These are phyloP conservation scores for Murraya paniculata DNA, from an alignment of 345 rosid genomes.

Conservation along the genomic window DNA sequence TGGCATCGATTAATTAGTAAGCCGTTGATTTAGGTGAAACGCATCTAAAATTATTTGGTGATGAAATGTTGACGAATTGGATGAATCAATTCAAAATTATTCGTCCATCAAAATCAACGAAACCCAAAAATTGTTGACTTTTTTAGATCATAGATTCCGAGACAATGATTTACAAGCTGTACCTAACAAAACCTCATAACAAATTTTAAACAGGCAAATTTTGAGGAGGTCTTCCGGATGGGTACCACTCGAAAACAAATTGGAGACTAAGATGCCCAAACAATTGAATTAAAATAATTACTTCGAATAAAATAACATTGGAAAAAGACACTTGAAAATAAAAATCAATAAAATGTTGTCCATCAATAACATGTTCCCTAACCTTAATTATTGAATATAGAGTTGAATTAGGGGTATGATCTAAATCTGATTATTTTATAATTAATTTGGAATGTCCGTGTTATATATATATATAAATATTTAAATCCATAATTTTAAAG, in stretches of 20 bases:
- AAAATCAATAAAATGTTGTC: not conserved
- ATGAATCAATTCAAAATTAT: not conserved
- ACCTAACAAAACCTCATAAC: not conserved
- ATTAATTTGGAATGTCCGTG: slow-evolving; percentile 1
- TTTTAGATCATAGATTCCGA: not conserved
- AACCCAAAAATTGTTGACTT: not conserved
- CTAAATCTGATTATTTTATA: not conserved
- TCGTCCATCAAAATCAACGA: not conserved
- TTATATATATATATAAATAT: too few relatives aligned
- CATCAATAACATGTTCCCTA: not conserved
- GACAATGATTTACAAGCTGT: not conserved
- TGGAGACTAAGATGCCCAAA: not conserved
- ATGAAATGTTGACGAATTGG: not conserved
- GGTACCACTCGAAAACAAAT: not conserved
- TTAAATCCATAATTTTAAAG: too few relatives aligned
- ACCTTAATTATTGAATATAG: not conserved
- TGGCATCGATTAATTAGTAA: not conserved
- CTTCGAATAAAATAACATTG: not conserved
- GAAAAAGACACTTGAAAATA: not conserved
- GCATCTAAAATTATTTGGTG: too few relatives aligned
- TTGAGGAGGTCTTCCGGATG: not conserved
- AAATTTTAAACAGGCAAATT: not conserved
- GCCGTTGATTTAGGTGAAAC: not conserved
- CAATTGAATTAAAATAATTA: not conserved
- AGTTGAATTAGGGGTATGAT: not conserved